Percentiles rank a stretch among this genome's conserved stretches.
Evolutionary conservation across 1,284 basidiomycete species (phyloP).

Genomic region (Ustilago sp.): DNA sequence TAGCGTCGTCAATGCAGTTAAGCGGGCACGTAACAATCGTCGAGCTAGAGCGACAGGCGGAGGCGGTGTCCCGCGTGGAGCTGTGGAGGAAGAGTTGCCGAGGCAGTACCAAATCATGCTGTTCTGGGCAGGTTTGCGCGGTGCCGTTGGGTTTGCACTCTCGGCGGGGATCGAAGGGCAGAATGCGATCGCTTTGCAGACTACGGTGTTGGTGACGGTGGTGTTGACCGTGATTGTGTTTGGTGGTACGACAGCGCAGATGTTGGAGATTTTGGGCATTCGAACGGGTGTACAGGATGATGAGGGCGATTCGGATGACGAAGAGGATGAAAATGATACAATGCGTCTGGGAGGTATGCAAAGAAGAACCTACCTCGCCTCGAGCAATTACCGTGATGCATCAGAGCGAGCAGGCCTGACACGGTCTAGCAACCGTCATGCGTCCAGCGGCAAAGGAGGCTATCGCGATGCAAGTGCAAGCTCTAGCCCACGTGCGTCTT

Average conservation of each 20-base stretch:
- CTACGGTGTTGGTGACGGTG: conserved; percentile 93
- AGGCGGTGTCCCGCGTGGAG: conserved; percentile 43
- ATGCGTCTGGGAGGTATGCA: conserved; percentile 41
- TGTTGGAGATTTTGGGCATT: conserved; percentile 98
- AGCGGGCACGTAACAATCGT: conserved; percentile 82
- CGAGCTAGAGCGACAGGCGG: conserved; percentile 41
- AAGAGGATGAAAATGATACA: conserved; percentile 47
- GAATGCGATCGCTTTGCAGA: conserved; percentile 89
- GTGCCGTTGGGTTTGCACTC: conserved; percentile 95
- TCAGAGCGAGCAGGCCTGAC: conserved; percentile 44
- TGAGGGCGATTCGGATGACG: conserved; percentile 75
- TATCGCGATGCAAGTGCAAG: conserved; percentile 40
- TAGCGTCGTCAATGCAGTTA: conserved; percentile 88
- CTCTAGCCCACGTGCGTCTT: conserved; percentile 34
- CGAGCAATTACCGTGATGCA: conserved; percentile 31
- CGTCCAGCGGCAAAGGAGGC: conserved; percentile 27
- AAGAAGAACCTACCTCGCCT: conserved; percentile 31
- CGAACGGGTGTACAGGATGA: conserved; percentile 85
- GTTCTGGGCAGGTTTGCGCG: conserved; percentile 97
- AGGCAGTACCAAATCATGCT: conserved; percentile 73
- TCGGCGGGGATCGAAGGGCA: conserved; percentile 93
- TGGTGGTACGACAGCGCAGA: conserved; percentile 93
- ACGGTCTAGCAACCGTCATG: conserved; percentile 21
- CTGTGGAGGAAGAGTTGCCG: conserved; percentile 57
- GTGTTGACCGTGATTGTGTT: conserved; percentile 95